phyloP scores from a whole-genome alignment of 2,329 filamentous ascomycete genomes.

The Microcyclosporella mali region DNA sequence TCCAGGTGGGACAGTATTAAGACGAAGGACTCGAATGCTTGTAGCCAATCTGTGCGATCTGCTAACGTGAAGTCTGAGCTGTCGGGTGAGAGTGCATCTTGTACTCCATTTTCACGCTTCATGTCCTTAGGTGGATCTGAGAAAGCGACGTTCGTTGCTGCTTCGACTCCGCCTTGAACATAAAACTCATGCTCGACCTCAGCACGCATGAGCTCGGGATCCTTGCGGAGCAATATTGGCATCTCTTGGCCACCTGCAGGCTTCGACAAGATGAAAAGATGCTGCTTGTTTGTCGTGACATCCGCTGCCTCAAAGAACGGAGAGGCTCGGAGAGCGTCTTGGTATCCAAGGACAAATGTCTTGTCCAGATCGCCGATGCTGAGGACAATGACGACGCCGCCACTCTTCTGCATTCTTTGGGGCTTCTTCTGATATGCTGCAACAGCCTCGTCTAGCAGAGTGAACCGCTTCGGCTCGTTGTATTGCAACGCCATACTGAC shows the following conservation, averaged over 20 bases:
- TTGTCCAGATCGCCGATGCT: conserved; percentile 3
- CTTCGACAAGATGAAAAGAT: conserved; percentile 2
- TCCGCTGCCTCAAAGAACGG: not conserved
- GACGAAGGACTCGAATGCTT: conserved; percentile 19
- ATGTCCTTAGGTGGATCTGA: no score
- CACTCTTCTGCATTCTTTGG: conserved; percentile 1
- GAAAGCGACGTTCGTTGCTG: no score
- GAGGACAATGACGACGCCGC: conserved; percentile 10
- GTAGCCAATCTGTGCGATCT: no score
- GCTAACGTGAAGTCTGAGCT: no score
- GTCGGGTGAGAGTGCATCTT: no score
- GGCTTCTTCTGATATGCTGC: conserved; percentile 4
- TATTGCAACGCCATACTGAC: not conserved
- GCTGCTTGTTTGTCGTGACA: no score
- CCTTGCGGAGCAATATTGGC: not conserved
- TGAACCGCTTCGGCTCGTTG: conserved; percentile 1
- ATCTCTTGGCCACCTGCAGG: not conserved
- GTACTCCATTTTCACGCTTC: no score
- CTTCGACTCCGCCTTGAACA: not conserved
- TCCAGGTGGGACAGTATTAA: conserved; percentile 26
- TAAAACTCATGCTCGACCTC: not conserved
- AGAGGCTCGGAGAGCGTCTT: not conserved
- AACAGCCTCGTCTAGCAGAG: conserved; percentile 10
- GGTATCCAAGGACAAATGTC: conserved; percentile 2
- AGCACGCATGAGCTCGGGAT: not conserved